Base-by-base conservation (phyloP, 768 basidiomycete genomes). In the Rhodotorula toruloides region DNA sequence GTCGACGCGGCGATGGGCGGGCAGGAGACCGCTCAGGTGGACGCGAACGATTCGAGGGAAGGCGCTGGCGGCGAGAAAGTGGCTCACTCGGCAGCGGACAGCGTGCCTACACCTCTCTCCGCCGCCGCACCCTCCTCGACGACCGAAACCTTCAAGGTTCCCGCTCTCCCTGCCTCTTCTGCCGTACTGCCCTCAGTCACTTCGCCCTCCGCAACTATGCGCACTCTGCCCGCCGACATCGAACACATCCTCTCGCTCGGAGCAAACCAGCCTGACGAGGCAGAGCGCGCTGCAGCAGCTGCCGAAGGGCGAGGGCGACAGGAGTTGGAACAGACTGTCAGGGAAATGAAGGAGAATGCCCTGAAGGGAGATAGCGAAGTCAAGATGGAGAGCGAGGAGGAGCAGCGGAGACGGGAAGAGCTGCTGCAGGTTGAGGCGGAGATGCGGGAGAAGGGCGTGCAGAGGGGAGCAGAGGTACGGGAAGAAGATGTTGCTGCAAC, bases 201-300 rank as follows among this genome's bases (percentile, higher is more conserved):
- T n/a, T 55, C 68, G 1, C 49, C 65, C 11, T 40, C 49, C 13
- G n/a, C 61, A 2, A 55, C 62, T 21, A 54, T 72, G 19, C 31
- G 37, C 53, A 54, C 63, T 39, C 61, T 71, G 22, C 65, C 70
- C 11, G 57, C 65, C 42, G 70, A 68, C 48, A 72, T 68, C 31
- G 67, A 65, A 29, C 71, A 68, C 54, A 68, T 72, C 42, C 59
- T 72, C 56, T 59, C 66, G 3, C 67, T 66, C 56, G 58, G 58
- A 31, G 64, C 65, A 2, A 58, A 70, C 61, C 58, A 64, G 21
- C 53, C 53, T 17, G 71, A 74, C 44, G 55, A 61, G 16, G 59
- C 50, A 3, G 32, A 54, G 42, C 27, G n/a, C 21, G n/a, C 54
- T 25, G 27, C 52, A 3, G 48, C 36, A 4, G 11, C 56, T 6